Base-by-base conservation (phyloP, 352 stramenopile genomes). In the Globisporangium alternatum region DNA sequence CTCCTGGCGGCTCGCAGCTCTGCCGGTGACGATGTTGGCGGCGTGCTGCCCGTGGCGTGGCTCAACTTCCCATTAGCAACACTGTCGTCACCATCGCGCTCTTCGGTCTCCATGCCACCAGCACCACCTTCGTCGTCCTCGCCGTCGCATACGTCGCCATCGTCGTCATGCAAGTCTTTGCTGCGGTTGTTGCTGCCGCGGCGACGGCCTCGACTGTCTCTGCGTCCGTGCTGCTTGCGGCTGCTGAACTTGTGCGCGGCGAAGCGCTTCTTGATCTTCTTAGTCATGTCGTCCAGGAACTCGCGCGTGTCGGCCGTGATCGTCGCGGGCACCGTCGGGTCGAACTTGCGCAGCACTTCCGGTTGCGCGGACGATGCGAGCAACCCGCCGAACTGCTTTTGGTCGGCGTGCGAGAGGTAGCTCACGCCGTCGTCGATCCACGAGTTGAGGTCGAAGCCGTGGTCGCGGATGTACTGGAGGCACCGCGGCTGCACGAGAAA, bases 401-500 rank as follows among this genome's bases (percentile, higher is more conserved):
- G 82, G 53, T 91, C 84, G 3, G 58, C 39, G 48, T 90, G 83
- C 3, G 82, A 91, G 39, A 93, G 67, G 60, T 91, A 87, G 3
- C 78, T 74, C 48, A 93, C 81, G 30, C 84, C 84, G 22, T 76
- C 62, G 70, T 93, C 84, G 41, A 93, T 80, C 84, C 84, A 93
- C 5, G 59, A 56, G 66, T 93, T 93, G 15, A 93, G 65, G 59
- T 93, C 84, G 60, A 93, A 93, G 25, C 84, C 84, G 51, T 93
- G 84, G 45, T 77, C 71, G 33, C 83, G 84, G 41, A 91, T 83
- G 63, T 88, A 93, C 64, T 88, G 79, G 8, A 93, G 60, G 62
- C 82, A 93, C 66, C 87, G 89, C 65, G 84, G 69, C 62, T 93
- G 84, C 22, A 87, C 39, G 37, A 89, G 67, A 49, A 93, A 93